Conservation (phyloP, 495 filamentous ascomycete species). For the Neurospora sp. region DNA sequence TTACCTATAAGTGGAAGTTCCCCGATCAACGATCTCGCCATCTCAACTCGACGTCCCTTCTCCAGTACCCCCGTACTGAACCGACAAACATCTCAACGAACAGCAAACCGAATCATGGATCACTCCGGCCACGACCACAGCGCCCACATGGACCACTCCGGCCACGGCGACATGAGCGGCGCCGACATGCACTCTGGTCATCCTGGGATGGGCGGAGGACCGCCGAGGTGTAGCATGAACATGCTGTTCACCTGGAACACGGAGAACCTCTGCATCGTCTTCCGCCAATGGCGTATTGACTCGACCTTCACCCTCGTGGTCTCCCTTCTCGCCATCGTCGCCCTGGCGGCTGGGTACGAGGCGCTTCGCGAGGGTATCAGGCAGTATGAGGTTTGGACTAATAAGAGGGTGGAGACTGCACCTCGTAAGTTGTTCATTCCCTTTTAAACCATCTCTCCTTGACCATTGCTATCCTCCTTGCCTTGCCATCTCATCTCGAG, state of each 20-base stretch:
- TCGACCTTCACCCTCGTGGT: conserved; percentile 61
- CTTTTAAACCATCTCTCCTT: too few species aligned
- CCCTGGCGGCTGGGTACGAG: conserved; percentile 84
- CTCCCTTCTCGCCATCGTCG: conserved; percentile 72
- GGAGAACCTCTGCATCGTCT: conserved; percentile 87
- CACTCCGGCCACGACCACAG: conserved; percentile 33
- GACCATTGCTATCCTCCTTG: not conserved
- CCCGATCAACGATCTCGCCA: not conserved
- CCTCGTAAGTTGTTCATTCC: conserved; percentile 42
- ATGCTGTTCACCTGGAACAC: conserved; percentile 98
- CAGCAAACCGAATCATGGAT: conserved; percentile 25
- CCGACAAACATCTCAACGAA: not conserved
- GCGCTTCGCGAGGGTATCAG: conserved; percentile 65
- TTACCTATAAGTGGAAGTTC: not conserved
- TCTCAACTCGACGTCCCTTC: not conserved
- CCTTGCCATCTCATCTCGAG: not conserved
- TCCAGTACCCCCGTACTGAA: too few species aligned
- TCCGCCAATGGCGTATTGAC: conserved; percentile 78
- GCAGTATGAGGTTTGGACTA: conserved; percentile 59
- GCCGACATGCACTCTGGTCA: conserved; percentile 35
- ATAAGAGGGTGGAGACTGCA: conserved; percentile 37
- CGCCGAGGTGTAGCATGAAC: conserved; percentile 67
- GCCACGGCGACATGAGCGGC: conserved; percentile 33
- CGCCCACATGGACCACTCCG: conserved; percentile 30
- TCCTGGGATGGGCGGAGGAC: conserved; percentile 13